These are phyloP conservation scores for Hanseniaspora gamundiae DNA, from an alignment of 1,139 yeast genomes.

Conservation along the genomic window DNA sequence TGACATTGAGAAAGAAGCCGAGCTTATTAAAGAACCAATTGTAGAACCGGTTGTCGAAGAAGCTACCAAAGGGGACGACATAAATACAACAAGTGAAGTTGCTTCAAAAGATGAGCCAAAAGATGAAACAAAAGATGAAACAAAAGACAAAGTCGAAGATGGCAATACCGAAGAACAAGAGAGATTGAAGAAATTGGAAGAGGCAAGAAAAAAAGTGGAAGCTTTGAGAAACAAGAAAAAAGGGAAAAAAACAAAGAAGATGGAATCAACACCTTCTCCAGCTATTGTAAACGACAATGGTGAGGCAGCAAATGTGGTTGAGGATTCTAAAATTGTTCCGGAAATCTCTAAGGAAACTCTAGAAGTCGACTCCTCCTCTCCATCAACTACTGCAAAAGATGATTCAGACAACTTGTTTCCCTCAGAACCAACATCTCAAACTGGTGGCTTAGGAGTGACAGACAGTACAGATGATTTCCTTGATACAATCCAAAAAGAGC, in stretches of 20 bases:
- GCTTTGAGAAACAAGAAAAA: constrained; percentile 25
- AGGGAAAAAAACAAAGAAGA: constrained; percentile 15
- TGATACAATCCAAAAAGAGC: constrained; percentile 20
- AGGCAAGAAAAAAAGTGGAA: constrained; percentile 26
- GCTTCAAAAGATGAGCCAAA: constrained; percentile 2
- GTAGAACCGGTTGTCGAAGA: neutral
- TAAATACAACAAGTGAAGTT: neutral
- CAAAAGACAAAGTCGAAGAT: constrained; percentile 5
- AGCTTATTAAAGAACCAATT: neutral
- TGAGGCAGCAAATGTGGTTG: too few relatives aligned
- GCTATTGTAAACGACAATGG: too few relatives aligned
- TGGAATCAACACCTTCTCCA: neutral
- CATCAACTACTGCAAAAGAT: constrained; percentile 1
- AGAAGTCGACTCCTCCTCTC: neutral
- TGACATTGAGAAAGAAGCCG: neutral
- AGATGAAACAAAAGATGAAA: constrained; percentile 4
- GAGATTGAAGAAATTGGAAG: constrained; percentile 22
- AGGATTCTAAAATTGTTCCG: too few relatives aligned
- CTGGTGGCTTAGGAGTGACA: neutral
- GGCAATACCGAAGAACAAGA: neutral
- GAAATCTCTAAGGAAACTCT: constrained; percentile 1
- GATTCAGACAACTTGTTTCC: constrained; percentile 1
- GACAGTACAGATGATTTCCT: constrained; percentile 18
- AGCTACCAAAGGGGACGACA: neutral
- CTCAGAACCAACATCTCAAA: neutral